Base-by-base conservation (phyloP, 768 basidiomycete species). In the Leccinum fibrillosum region DNA sequence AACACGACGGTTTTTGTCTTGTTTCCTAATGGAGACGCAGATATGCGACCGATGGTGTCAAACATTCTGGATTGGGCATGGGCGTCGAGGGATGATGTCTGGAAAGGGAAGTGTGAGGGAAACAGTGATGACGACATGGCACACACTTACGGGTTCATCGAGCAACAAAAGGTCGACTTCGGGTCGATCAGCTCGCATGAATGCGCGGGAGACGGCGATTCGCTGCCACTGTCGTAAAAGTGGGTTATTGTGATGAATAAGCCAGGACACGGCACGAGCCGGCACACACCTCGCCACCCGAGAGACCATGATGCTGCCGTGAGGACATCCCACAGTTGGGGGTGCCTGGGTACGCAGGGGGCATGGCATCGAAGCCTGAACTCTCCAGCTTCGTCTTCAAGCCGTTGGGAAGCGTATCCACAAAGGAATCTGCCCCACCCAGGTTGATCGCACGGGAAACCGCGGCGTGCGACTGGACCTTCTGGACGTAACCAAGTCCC, bases 131-230 rank as follows among this genome's bases (percentile, higher is more conserved):
- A 55, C 25, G 54, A n/a, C 54, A 57, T 17, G 42, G 26, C 48
- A 49, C 49, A 52, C 42, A 72, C 85, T 67, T 74, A 87, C 88
- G 53, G 91, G 90, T 75, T 93, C 90, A 70, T 95, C 93, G 67
- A 94, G 89, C 44, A 94, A 72, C 32, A 94, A 76, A 13, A 94
- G 74, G 72, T 94, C 90, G 25, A 90, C 82, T 62, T 86, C 84
- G 21, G 84, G 89, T 66, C 82, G 84, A 65, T 78, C 81, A 50
- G 89, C 88, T 59, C 92, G 79, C 88, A 94, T 91, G 66, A 94
- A 94, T 15, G 91, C 89, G 50, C 93, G 82, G 49, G 92, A 89
- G 51, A 94, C 81, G 17, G 93, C 92, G 56, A 95, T 82, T 64
- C 89, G 78, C 74, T 93, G 91, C 92, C 92, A 93, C 89, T 92